Percentiles rank a stretch among this genome's conserved stretches.
These are phyloP conservation scores for Setaria viridis DNA, from an alignment of 202 grass and related monocot species.

Conservation along the genomic window DNA sequence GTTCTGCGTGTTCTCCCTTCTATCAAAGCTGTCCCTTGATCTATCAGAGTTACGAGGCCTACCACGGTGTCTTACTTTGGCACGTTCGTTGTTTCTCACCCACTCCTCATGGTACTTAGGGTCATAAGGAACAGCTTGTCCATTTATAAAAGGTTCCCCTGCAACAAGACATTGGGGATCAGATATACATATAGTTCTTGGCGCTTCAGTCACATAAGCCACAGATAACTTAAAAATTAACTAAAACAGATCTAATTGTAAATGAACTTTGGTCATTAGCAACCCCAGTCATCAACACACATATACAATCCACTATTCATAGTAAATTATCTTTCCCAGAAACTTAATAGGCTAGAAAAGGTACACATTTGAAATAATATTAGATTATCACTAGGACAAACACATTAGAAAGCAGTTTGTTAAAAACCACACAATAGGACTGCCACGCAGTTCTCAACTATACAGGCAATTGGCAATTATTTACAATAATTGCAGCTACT, in stretches of 20 bases:
- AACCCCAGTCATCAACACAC: neutral
- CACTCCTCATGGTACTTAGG: slow-evolving; percentile 87
- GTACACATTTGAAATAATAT: neutral
- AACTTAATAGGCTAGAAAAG: neutral
- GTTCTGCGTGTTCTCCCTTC: slow-evolving; percentile 65
- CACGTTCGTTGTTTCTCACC: slow-evolving; percentile 68
- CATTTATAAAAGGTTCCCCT: slow-evolving; percentile 86
- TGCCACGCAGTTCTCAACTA: neutral
- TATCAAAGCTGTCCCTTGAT: slow-evolving; percentile 63
- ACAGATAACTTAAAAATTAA: neutral
- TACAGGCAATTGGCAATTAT: neutral
- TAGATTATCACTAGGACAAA: neutral
- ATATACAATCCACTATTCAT: neutral
- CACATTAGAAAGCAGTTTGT: neutral
- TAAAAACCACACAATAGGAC: neutral
- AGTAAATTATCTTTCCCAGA: neutral
- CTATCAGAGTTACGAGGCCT: slow-evolving; percentile 75
- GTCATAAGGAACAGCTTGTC: slow-evolving; percentile 78
- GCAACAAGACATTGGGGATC: slow-evolving; percentile 21
- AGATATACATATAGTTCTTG: neutral
- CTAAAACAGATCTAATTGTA: neutral
- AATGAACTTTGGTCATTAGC: neutral
- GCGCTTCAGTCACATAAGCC: neutral
- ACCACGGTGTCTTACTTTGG: slow-evolving; percentile 48
- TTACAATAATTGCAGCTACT: neutral